A percentile compares a stretch with the other conserved stretches of the same genome.
Conservation (phyloP, 2,329 filamentous ascomycete genomes). For the Neoscytalidium dimidiatum region DNA sequence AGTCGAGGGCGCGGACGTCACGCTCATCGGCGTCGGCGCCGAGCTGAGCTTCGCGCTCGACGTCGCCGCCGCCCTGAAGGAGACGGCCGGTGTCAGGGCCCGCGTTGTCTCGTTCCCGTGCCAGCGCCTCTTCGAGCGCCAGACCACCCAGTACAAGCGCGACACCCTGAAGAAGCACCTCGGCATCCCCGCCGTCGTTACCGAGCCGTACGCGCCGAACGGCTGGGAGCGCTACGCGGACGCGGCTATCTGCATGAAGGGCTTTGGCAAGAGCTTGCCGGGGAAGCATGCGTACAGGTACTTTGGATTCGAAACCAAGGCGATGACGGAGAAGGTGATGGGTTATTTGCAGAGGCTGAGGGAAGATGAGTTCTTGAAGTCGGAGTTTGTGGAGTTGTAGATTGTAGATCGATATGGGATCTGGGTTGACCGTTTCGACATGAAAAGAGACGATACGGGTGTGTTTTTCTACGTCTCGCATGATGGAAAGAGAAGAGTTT, state of each 20-base stretch:
- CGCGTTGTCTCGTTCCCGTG: constrained; percentile 55
- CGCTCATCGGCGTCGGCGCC: constrained; percentile 53
- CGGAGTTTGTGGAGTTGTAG: constrained; percentile 37
- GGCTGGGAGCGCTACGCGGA: constrained; percentile 64
- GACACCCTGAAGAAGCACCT: constrained; percentile 46
- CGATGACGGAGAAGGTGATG: constrained; percentile 45
- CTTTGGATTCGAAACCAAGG: constrained; percentile 55
- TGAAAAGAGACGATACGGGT: too few relatives aligned
- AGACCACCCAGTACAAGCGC: constrained; percentile 49
- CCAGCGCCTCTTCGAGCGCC: constrained; percentile 52
- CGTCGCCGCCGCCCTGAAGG: constrained; percentile 40
- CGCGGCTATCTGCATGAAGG: constrained; percentile 55
- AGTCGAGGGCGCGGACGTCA: constrained; percentile 48
- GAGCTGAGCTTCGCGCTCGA: constrained; percentile 52
- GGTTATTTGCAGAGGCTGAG: constrained; percentile 38
- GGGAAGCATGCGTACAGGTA: constrained; percentile 57
- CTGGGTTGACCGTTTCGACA: neutral
- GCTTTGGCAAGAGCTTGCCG: constrained; percentile 59
- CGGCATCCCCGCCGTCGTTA: constrained; percentile 55
- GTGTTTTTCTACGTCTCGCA: too few relatives aligned
- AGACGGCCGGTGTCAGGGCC: constrained; percentile 42
- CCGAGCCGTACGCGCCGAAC: constrained; percentile 61
- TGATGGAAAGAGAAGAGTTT: too few relatives aligned
- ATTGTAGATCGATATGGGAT: neutral
- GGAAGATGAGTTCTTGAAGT: constrained; percentile 32